A percentile compares a stretch with the other conserved stretches of the same genome.
Evolutionary conservation across 1,139 yeast genomes (phyloP).

Genomic region (Lizanozyma gosingica): DNA sequence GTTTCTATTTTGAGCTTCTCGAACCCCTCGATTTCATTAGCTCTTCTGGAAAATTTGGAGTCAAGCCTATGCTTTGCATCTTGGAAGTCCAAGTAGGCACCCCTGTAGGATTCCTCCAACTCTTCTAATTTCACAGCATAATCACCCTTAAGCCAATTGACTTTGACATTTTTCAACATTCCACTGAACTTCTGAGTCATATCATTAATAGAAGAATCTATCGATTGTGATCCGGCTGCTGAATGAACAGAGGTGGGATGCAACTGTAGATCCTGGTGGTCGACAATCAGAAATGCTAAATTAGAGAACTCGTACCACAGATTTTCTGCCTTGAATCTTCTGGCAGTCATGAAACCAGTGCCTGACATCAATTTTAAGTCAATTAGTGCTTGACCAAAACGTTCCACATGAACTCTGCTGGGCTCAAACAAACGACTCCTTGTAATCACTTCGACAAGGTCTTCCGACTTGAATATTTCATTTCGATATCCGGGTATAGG

Average conservation of each 20-base stretch:
- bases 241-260: neutral
- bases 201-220: constrained; percentile 13
- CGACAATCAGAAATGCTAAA: constrained; percentile 17
- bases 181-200: constrained; percentile 20
- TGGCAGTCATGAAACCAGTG: constrained; percentile 24
- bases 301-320: constrained; percentile 45
- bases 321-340: constrained; percentile 33
- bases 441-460: constrained; percentile 22
- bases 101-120: constrained; percentile 24
- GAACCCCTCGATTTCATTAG: constrained; percentile 25
- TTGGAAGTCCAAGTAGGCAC: constrained; percentile 24
- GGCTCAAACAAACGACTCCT: constrained; percentile 24
- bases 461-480: constrained; percentile 34
- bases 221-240: neutral
- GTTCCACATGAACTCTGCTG: constrained; percentile 26
- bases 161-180: constrained; percentile 20
- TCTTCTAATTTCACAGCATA: constrained; percentile 18
- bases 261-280: constrained; percentile 5
- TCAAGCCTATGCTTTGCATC: constrained; percentile 25
- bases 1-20: constrained; percentile 28
- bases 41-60: constrained; percentile 14
- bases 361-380: constrained; percentile 27
- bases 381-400: constrained; percentile 33
- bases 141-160: neutral
- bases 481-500: constrained; percentile 35